Evolutionary conservation across 306 rosid species (phyloP).

Genomic region (Prunus mira): DNA sequence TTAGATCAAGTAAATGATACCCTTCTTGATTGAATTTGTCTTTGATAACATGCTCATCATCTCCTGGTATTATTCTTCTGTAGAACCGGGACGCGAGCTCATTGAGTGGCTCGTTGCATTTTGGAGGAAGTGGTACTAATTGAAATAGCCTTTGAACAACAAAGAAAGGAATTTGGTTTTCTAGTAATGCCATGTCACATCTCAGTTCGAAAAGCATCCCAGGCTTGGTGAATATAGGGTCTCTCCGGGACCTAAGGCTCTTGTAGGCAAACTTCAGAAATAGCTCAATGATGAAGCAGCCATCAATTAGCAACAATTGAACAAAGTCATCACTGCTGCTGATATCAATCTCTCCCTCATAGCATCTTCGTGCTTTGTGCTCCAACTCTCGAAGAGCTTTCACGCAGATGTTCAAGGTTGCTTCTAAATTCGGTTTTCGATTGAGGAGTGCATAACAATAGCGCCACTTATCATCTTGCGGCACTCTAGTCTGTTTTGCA

Average conservation of each 20-base stretch:
- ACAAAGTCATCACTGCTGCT: constrained; percentile 23
- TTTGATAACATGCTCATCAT: constrained; percentile 18
- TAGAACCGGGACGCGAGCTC: constrained; percentile 49
- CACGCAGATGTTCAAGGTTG: constrained; percentile 33
- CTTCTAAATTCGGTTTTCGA: constrained; percentile 42
- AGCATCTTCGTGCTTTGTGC: constrained; percentile 40
- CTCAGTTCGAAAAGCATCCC: constrained; percentile 32
- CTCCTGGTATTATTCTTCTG: constrained; percentile 34
- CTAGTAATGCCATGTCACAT: constrained; percentile 39
- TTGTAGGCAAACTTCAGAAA: constrained; percentile 34
- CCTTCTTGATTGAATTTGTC: constrained; percentile 46
- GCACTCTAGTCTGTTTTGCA: background rate
- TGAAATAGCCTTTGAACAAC: constrained; percentile 39
- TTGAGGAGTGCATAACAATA: constrained; percentile 45
- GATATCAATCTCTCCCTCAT: constrained; percentile 9
- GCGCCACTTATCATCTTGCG: constrained; percentile 46
- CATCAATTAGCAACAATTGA: constrained; percentile 50
- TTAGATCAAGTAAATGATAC: constrained; percentile 49
- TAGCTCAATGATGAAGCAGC: constrained; percentile 60
- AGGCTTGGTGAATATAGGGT: constrained; percentile 36
- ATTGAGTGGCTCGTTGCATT: constrained; percentile 26
- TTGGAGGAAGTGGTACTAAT: constrained; percentile 39
- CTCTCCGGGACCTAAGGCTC: constrained; percentile 41
- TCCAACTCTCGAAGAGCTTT: constrained; percentile 35
- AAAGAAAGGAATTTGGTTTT: constrained; percentile 58